Conservation (phyloP, 306 rosid species). For the Rubus parviflorus region DNA sequence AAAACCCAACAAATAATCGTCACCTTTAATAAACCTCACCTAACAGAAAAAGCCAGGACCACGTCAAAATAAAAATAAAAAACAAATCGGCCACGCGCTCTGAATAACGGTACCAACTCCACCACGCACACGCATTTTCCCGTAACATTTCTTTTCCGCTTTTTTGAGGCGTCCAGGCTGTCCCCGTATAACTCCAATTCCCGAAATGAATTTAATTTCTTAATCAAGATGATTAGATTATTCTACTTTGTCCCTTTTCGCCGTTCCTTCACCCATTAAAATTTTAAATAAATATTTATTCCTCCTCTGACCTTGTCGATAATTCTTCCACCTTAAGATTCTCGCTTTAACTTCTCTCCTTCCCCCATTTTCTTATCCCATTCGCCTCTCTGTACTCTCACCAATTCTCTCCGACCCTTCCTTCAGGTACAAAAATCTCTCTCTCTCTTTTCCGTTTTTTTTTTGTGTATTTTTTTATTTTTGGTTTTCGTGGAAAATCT, state of each 20-base stretch:
- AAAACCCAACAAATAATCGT: neutral
- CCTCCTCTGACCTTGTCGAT: conserved; percentile 10
- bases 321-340: conserved; percentile 48
- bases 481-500: neutral
- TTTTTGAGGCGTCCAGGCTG: conserved; percentile 26
- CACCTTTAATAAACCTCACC: neutral
- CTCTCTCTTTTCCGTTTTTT: neutral
- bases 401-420: neutral
- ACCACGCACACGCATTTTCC: neutral
- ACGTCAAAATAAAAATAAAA: neutral
- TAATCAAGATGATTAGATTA: conserved; percentile 19
- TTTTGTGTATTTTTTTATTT: neutral
- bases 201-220: neutral
- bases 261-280: conserved; percentile 37
- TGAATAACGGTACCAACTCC: neutral
- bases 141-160: neutral
- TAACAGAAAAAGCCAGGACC: neutral
- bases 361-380: conserved; percentile 12
- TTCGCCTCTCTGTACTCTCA: neutral
- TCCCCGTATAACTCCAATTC: conserved; percentile 13
- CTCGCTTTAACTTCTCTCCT: conserved; percentile 17
- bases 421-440: conserved; percentile 30
- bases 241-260: conserved; percentile 50
- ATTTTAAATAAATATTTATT: conserved; percentile 24
- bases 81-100: neutral